A percentile compares a stretch with the other conserved stretches of the same genome.
Evolutionary conservation across 2,329 filamentous ascomycete genomes (phyloP).

Genomic region (Cordyceps pruinosa): DNA sequence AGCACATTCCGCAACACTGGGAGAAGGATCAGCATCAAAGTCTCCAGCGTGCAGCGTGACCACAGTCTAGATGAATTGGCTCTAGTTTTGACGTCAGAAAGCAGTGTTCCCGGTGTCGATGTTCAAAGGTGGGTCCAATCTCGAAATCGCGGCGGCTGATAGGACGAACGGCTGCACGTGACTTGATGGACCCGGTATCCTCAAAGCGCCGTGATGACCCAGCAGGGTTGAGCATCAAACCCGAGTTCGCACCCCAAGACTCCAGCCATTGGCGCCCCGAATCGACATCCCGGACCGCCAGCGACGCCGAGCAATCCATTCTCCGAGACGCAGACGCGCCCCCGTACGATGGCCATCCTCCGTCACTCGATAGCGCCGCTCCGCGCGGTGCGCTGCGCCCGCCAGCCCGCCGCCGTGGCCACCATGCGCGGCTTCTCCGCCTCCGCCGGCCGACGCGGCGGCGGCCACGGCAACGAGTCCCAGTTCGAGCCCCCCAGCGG

Average conservation of each 20-base stretch:
- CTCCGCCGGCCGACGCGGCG: constrained; percentile 35
- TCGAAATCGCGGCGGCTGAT: background rate
- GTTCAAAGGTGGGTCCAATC: background rate
- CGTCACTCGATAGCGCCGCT: constrained; percentile 31
- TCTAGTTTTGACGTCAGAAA: constrained; percentile 8
- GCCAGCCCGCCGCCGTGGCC: constrained; percentile 22
- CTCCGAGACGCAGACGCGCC: background rate
- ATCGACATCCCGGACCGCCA: constrained; percentile 18
- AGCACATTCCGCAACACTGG: background rate
- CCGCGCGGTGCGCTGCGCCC: constrained; percentile 31
- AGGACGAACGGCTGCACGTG: background rate
- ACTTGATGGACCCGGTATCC: constrained; percentile 3
- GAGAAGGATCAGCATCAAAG: background rate
- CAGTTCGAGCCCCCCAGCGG: constrained; percentile 86
- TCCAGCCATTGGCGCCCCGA: constrained; percentile 25
- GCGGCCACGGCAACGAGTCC: constrained; percentile 49
- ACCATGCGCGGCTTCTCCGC: constrained; percentile 36
- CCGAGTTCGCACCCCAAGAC: background rate
- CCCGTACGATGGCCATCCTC: constrained; percentile 26
- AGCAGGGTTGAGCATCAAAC: constrained; percentile 3
- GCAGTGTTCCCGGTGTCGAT: background rate
- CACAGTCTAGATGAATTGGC: background rate
- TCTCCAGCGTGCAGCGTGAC: background rate
- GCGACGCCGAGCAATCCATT: constrained; percentile 15
- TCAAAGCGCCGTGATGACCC: constrained; percentile 5